Base-by-base conservation (phyloP, 83 land plant species). In the Picea abies region DNA sequence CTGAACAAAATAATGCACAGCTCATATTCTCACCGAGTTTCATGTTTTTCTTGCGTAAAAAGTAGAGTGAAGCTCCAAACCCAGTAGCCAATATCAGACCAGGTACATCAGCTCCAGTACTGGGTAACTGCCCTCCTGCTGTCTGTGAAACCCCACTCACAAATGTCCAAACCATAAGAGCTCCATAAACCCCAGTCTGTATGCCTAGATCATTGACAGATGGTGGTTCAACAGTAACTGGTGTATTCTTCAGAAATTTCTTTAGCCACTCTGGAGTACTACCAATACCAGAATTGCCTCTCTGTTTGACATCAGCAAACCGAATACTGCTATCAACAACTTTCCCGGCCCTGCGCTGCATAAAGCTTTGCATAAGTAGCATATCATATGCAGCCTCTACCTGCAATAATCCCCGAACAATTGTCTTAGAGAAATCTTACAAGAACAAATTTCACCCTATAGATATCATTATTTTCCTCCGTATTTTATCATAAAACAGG, bases 381-480 rank as follows among this genome's bases (percentile, higher is more conserved):
- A 90, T 90, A 70, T 96, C 99, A 85, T 96, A 96, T 78, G 99
- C 99, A 82, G 99, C 94, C 86, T 96, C 99, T 25, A 95, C 92
- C 99, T 96, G 91, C 82, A 86, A 70, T 56, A 82, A 15, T 29
- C 22, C 69, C 80, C 19, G 49, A 80, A 29, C 29, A 52, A 32
- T 70, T 67, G 65, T 14, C 83, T 60, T 78, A 19, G 17, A 60
- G 56, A n/a, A 23, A 20, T 17, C 60, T 26, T 41, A 12, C 63
- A 82, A 29, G 41, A 29, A 5, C 9, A 15, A 47, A 49, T 19
- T 39, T 17, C 76, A 72, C 20, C 39, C 44, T 35, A 68, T 15
- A 68, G 19, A 39, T 20, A 35, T 32, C 73, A 25, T 35, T 7
- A 69, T 39, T 4, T 32, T 35, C 5, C 35, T 32, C 4, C 5